Base-by-base conservation (phyloP, 2,329 filamentous ascomycete species). In the Clonostachys byssicola region DNA sequence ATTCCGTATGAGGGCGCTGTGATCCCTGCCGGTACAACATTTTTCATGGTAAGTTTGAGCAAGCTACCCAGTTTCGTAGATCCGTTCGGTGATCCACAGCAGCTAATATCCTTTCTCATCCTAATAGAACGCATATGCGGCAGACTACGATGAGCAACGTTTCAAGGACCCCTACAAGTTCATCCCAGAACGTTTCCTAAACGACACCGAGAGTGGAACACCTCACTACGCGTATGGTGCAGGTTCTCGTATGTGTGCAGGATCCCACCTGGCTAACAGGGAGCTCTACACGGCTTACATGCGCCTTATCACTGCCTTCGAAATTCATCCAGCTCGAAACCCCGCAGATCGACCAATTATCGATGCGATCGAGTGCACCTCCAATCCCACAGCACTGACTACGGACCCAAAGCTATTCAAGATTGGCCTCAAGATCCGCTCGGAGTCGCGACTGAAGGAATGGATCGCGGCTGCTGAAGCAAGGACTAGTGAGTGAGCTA, bases 21-120 rank as follows among this genome's bases (percentile, higher is more conserved):
- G 2, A 88, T 94, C 36, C 89, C 89, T 0, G 77, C 86, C 0
- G 86, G 86, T 2, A 91, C 86, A 1, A 89, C 85, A 2, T 90
- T 92, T 55, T 90, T 91, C 66, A 86, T 92, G 86, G 77, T 78
- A 59, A 41, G 58, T 46, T 16, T 14, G 8, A 4, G n/a, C 23
- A 30, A 30, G 12, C 43, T 16, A 12, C 18, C 23, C 23, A 20
- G 14, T 44, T 33, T 14, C 18, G 3, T 17, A 14, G n/a, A 20
- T 34, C 23, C 8, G 8, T 10, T 10, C 23, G 23, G 17, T 40
- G 3, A n/a, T n/a, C 17, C 38, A 18, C 7, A 12, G 38, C 12
- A 5, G 12, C n/a, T 18, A n/a, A 40, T n/a, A 17, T 18, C 33
- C 40, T 18, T 12, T 46, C 46, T 34, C n/a, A 43, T 10, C 23